Conservation (phyloP, 2,329 filamentous ascomycete species). For the Exophiala aquamarina region DNA sequence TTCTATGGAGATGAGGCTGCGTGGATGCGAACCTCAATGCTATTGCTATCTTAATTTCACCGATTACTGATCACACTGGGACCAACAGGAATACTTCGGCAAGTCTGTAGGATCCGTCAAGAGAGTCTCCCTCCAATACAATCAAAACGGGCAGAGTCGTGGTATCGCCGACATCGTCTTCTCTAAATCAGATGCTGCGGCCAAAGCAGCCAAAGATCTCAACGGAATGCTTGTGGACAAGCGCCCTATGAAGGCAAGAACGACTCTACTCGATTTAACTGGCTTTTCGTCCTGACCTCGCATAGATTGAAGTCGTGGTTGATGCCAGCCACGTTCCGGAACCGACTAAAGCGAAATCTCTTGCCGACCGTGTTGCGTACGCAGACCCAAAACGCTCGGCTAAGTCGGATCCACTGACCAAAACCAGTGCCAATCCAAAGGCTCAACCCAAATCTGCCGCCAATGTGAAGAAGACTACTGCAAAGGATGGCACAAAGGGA, state of each 20-base stretch:
- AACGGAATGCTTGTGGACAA: conserved; percentile 91
- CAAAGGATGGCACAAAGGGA: conserved; percentile 47
- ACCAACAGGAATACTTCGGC: conserved; percentile 89
- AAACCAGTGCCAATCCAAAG: conserved; percentile 49
- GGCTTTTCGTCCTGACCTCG: conserved; percentile 16
- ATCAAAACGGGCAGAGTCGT: conserved; percentile 85
- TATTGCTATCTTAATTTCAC: conserved; percentile 21
- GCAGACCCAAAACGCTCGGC: conserved; percentile 33
- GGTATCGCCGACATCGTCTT: conserved; percentile 92
- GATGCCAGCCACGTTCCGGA: conserved; percentile 71
- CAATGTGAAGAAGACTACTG: conserved; percentile 64
- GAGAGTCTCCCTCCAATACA: conserved; percentile 87
- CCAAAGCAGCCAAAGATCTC: conserved; percentile 77
- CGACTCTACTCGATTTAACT: conserved; percentile 6
- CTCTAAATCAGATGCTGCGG: conserved; percentile 74
- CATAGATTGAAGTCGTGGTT: conserved; percentile 85
- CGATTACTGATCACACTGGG: conserved; percentile 48
- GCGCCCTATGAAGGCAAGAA: conserved; percentile 79
- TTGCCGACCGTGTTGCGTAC: conserved; percentile 82
- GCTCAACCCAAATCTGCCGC: conserved; percentile 80
- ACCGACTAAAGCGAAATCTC: conserved; percentile 67
- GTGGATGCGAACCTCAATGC: conserved; percentile 10
- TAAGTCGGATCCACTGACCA: conserved; percentile 25
- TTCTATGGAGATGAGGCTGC: conserved; percentile 16
- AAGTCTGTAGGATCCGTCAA: conserved; percentile 88